Conservation (phyloP, 2,329 filamentous ascomycete genomes). For the Chaetomiaceae sp. region DNA sequence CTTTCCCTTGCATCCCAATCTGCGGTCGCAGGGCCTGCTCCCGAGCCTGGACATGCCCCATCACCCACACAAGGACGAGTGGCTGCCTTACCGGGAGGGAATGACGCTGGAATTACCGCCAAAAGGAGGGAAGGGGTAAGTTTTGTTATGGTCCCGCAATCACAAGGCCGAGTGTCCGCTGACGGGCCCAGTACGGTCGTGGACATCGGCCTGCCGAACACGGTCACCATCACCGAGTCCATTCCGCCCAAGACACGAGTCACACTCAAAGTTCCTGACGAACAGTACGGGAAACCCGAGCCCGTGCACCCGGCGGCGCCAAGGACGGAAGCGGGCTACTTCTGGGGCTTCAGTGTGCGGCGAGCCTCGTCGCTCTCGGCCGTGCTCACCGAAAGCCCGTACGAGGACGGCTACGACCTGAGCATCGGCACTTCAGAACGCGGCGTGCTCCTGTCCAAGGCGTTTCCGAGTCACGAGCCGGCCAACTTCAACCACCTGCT, state of each 20-base stretch:
- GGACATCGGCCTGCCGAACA: slow-evolving; percentile 51
- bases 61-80: slow-evolving; percentile 69
- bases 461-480: slow-evolving; percentile 39
- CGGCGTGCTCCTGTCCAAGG: slow-evolving; percentile 47
- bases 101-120: slow-evolving; percentile 51
- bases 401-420: slow-evolving; percentile 72
- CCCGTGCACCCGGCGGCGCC: slow-evolving; percentile 63
- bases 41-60: slow-evolving; percentile 81
- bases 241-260: slow-evolving; percentile 68
- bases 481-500: slow-evolving; percentile 63
- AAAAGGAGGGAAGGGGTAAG: slow-evolving; percentile 33
- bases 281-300: slow-evolving; percentile 42
- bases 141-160: neutral
- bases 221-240: slow-evolving; percentile 49
- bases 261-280: slow-evolving; percentile 59
- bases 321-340: slow-evolving; percentile 70
- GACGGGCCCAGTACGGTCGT: slow-evolving; percentile 44
- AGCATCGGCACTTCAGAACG: slow-evolving; percentile 81
- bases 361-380: slow-evolving; percentile 59
- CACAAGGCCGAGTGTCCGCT: too few species aligned
- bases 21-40: slow-evolving; percentile 64
- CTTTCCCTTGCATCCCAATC: slow-evolving; percentile 73
- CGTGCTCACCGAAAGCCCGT: slow-evolving; percentile 71
- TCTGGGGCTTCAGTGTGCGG: slow-evolving; percentile 76
- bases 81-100: slow-evolving; percentile 74